Evolutionary conservation across 352 stramenopile genomes (phyloP).

Genomic region (Phytopythium chamaehyphon): DNA sequence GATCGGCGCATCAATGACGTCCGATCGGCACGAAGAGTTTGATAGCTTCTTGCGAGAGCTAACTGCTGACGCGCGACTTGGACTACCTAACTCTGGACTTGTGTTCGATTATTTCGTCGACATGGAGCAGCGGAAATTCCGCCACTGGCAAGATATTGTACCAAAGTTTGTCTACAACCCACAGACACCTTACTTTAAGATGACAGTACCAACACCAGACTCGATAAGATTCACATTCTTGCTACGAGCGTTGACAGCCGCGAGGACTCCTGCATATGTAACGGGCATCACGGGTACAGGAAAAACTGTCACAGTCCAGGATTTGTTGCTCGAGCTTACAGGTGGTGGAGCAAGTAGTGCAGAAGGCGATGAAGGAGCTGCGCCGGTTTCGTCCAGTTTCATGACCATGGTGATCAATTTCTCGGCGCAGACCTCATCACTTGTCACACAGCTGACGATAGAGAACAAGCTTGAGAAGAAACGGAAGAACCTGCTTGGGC

Average conservation of each 20-base stretch:
- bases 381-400: conserved; percentile 33
- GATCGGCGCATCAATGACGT: conserved; percentile 80
- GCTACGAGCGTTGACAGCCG: conserved; percentile 42
- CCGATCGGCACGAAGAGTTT: conserved; percentile 68
- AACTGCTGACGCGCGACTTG: conserved; percentile 44
- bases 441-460: conserved; percentile 89
- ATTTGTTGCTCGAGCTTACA: conserved; percentile 57
- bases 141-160: conserved; percentile 56
- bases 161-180: conserved; percentile 65
- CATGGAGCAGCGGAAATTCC: conserved; percentile 36
- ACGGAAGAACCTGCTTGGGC: conserved; percentile 91
- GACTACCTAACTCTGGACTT: conserved; percentile 48
- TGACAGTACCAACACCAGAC: conserved; percentile 73
- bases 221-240: conserved; percentile 70
- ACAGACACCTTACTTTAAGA: conserved; percentile 67
- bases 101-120: conserved; percentile 90
- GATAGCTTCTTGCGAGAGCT: conserved; percentile 74
- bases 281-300: conserved; percentile 88
- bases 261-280: conserved; percentile 82
- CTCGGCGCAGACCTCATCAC: conserved; percentile 86
- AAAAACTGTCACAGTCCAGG: conserved; percentile 88
- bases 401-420: conserved; percentile 90
- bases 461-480: conserved; percentile 95
- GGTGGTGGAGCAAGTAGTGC: conserved; percentile 10
- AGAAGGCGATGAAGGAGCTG: conserved; percentile 14